Conservation (phyloP, 2,329 filamentous ascomycete genomes). For the Pseudogymnoascus sp. region DNA sequence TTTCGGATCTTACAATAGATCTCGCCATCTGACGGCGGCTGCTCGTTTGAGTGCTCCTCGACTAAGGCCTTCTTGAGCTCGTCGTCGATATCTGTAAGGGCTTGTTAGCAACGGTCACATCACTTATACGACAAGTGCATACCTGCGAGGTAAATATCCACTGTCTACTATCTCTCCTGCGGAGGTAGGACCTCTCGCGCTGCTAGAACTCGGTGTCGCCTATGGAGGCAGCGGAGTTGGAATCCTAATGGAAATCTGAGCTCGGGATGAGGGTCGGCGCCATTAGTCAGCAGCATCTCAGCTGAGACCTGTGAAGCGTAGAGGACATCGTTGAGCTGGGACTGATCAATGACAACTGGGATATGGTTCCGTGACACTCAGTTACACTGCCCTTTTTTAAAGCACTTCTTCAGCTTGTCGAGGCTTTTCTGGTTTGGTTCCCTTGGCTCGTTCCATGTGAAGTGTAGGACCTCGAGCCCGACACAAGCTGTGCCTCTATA, state of each 20-base stretch:
- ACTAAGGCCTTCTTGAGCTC: too few relatives aligned
- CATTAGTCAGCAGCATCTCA: not conserved
- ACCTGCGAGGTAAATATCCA: slow-evolving; percentile 14
- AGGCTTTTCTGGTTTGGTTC: slow-evolving; percentile 11
- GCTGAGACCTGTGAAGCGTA: not conserved
- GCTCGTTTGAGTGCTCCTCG: too few relatives aligned
- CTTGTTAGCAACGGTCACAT: too few relatives aligned
- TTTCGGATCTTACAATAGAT: not conserved
- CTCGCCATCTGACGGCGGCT: too few relatives aligned
- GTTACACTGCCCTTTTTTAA: not conserved
- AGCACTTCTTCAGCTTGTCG: not conserved
- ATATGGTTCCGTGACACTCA: slow-evolving; percentile 23
- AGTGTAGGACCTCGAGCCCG: slow-evolving; percentile 17
- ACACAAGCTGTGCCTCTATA: slow-evolving; percentile 17
- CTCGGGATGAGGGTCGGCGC: not conserved
- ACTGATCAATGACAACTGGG: slow-evolving; percentile 24
- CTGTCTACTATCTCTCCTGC: slow-evolving; percentile 14
- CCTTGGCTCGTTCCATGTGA: slow-evolving; percentile 12
- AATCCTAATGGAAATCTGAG: not conserved
- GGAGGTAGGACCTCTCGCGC: slow-evolving; percentile 15
- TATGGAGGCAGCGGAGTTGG: slow-evolving; percentile 9
- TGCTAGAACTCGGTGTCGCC: slow-evolving; percentile 14
- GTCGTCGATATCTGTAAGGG: too few relatives aligned
- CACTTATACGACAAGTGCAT: not conserved
- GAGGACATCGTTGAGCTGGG: slow-evolving; percentile 22